Evolutionary conservation across 108 stramenopile species (phyloP), one percentile per base, ranked within the genome.

Genomic region (Cyclostephanos tholiformis): DNA sequence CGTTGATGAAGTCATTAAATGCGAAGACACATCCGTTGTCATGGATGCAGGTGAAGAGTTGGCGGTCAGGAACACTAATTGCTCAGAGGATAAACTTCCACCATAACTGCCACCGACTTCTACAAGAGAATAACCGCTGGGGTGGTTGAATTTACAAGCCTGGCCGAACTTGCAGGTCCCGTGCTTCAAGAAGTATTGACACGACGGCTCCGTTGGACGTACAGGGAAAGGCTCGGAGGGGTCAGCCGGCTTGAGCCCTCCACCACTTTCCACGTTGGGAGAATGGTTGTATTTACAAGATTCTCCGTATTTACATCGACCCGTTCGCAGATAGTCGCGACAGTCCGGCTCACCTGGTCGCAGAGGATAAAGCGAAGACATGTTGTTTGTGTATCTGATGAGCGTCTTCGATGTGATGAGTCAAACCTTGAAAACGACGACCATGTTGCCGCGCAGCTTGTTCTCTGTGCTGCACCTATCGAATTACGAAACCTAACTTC

Each of bases 151-250:
- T 65, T 93, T 94, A 79, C 96, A 97, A 6, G 94, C 79, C 68
- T 95, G 94, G 13, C 92, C 94, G 72, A 97, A 97, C 67, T 97
- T 97, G 77, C 96, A 97, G 0, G 91, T 94, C 6, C 94, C 96
- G 57, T 95, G 92, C 66, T 97, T 97, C 72, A 97, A 75, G 65
- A 89, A 97, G 67, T 94, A 97, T 69, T 94, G 91, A 78, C 96
- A 97, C 12, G 84, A 61, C 11, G 94, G 94, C 63, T 97, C 96
- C 32, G 83, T 89, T 19, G 89, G 92, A 6, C 96, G 87, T 16
- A 92, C 32, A 19, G 96, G 96, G 75, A 91, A 96, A n/a, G 93
- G 91, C 59, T 93, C 92, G 9, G 80, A 74, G 14, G 91, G 91
- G 63, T 95, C 82, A 13, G 76, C 68, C 11, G 89, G 92, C 64